Evolutionary conservation across 2,329 filamentous ascomycete genomes (phyloP), one percentile per base, ranked within the genome.

Genomic region (Diaporthe capsici): DNA sequence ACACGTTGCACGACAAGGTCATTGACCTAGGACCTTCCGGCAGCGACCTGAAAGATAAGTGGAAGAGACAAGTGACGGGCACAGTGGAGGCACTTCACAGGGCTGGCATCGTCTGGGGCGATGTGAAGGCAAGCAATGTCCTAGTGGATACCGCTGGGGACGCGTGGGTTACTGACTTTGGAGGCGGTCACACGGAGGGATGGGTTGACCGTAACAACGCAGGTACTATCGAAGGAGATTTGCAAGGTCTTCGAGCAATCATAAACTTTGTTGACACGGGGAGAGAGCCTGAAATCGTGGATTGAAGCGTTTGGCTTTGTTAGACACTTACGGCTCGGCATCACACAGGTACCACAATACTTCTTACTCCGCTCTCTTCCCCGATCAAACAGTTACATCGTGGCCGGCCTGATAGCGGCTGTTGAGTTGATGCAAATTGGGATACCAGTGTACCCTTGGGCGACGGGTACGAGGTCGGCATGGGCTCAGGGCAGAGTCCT

Each of bases 91-190:
- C 71, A 22, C 80, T 82, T 2, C 80, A 82, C 51, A 42, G 51
- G 6, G 44, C 60, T 37, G 80, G 79, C 8, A 79, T 82, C 28
- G 53, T 80, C 42, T 83, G 80, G 80, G 81, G 81, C 5, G 82
- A 82, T 72, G 82, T 39, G 7, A 83, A 83, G 73, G 75, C 81
- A 6, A 78, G 78, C 25, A 83, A 83, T 58, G 75, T 81, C 20
- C 71, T 83, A 17, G 80, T 83, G 20, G 79, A 81, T 49, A 58
- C 53, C 28, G 61, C 79, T 4, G 77, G 80, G 20, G 76, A 83
- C 63, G 81, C 79, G 5, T 81, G 81, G 79, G 61, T 81, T 13
- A 78, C 78, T 34, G 80, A 82, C 65, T 83, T 83, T 75, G 81
- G 79, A 2, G 81, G 80, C 20, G 75, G 79, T 51, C 80, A 81